phyloP scores from a whole-genome alignment of 306 rosid genomes.

The Cicer yamashitae region DNA sequence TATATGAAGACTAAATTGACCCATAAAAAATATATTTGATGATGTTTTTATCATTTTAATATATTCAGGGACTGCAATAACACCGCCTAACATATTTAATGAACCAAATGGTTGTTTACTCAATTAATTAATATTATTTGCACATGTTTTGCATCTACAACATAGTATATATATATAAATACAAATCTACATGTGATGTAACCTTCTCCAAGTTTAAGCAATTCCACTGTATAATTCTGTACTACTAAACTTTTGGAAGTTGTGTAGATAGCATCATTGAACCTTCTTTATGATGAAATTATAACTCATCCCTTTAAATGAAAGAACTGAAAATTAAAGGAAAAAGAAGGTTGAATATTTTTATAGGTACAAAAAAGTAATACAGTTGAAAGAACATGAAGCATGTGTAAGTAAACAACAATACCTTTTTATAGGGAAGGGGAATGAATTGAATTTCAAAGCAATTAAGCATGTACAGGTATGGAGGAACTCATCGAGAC shows the following conservation, averaged over 20 bases:
- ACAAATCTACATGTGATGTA: not conserved
- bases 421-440: slow-evolving; percentile 41
- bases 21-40: too few relatives aligned
- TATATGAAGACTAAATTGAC: too few relatives aligned
- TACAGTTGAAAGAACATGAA: slow-evolving; percentile 53
- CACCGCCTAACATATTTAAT: too few relatives aligned
- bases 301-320: not conserved
- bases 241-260: not conserved
- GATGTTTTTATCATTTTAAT: too few relatives aligned
- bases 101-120: too few relatives aligned
- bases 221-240: slow-evolving; percentile 16
- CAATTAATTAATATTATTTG: not conserved
- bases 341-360: slow-evolving; percentile 29
- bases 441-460: slow-evolving; percentile 27
- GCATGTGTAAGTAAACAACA: slow-evolving; percentile 32
- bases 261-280: not conserved
- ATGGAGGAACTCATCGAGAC: slow-evolving; percentile 75
- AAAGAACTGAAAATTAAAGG: not conserved
- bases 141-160: not conserved
- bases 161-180: slow-evolving; percentile 5
- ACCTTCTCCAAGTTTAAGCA: not conserved
- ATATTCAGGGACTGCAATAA: too few relatives aligned
- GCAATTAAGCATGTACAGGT: slow-evolving; percentile 78
- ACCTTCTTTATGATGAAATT: not conserved
- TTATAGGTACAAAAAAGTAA: slow-evolving; percentile 43